phyloP scores from a whole-genome alignment of 345 rosid species.

The Heritiera littoralis region DNA sequence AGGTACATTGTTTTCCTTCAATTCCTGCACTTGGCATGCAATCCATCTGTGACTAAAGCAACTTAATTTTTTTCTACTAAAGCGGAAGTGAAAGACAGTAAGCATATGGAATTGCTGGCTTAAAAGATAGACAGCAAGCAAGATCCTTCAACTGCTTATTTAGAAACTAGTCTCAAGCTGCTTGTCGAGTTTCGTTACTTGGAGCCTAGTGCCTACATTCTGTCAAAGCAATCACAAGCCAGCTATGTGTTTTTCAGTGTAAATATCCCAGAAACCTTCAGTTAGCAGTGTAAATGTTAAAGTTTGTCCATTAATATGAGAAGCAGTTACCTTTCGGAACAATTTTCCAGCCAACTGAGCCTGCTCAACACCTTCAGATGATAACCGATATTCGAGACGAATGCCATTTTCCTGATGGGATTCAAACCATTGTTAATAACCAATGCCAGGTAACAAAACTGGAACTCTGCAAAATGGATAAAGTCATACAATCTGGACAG shows the following conservation, averaged over 20 bases:
- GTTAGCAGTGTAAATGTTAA: background rate
- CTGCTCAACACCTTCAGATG: constrained; percentile 70
- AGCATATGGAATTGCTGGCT: too few relatives aligned
- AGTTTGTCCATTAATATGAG: background rate
- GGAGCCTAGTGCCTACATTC: background rate
- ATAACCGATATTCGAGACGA: constrained; percentile 61
- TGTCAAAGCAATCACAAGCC: background rate
- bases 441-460: background rate
- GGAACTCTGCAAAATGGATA: background rate
- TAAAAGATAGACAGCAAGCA: too few relatives aligned
- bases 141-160: background rate
- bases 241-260: background rate
- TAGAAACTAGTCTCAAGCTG: background rate
- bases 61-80: too few relatives aligned
- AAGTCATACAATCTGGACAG: background rate
- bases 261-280: background rate
- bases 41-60: background rate
- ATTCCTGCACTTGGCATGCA: constrained; percentile 49
- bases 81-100: background rate
- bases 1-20: constrained; percentile 54
- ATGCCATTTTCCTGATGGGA: constrained; percentile 69
- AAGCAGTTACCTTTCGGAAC: constrained; percentile 58
- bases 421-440: constrained; percentile 1
- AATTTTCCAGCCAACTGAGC: constrained; percentile 72
- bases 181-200: constrained; percentile 1